phyloP scores from a whole-genome alignment of 2,329 filamentous ascomycete species.

The Colletotrichum plurivorum region DNA sequence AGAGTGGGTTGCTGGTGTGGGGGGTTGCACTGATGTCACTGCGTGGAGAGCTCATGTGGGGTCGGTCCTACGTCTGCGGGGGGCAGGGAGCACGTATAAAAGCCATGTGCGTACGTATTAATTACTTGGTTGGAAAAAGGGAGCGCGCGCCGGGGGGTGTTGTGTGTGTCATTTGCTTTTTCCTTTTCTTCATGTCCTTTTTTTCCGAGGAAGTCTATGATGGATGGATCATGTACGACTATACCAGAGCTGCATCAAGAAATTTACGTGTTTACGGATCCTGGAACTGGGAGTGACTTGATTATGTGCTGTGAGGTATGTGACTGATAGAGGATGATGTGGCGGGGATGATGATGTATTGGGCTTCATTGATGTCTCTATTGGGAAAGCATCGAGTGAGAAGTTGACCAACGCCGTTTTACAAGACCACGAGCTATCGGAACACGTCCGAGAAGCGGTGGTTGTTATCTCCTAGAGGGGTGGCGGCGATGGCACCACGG shows the following conservation, averaged over 20 bases:
- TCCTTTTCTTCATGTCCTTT: constrained; percentile 19
- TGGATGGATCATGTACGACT: constrained; percentile 25
- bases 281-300: not conserved
- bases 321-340: not conserved
- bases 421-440: too few species aligned
- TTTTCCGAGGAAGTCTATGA: constrained; percentile 6
- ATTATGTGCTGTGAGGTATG: not conserved
- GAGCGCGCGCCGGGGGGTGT: not conserved
- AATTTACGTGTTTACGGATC: constrained; percentile 4
- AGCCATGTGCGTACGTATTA: not conserved
- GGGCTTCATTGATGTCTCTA: too few species aligned
- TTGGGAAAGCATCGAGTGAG: too few species aligned
- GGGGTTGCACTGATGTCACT: constrained; percentile 28
- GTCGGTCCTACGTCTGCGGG: not conserved
- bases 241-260: constrained; percentile 25
- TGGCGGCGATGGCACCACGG: too few species aligned
- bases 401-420: too few species aligned
- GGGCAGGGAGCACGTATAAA: constrained; percentile 1
- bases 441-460: too few species aligned
- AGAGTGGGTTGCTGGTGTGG: constrained; percentile 25
- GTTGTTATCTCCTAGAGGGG: too few species aligned
- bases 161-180: too few species aligned
- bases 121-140: constrained; percentile 16
- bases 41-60: constrained; percentile 25
- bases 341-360: too few species aligned